Base-by-base conservation (phyloP, 495 filamentous ascomycete species). In the Letharia lupina region DNA sequence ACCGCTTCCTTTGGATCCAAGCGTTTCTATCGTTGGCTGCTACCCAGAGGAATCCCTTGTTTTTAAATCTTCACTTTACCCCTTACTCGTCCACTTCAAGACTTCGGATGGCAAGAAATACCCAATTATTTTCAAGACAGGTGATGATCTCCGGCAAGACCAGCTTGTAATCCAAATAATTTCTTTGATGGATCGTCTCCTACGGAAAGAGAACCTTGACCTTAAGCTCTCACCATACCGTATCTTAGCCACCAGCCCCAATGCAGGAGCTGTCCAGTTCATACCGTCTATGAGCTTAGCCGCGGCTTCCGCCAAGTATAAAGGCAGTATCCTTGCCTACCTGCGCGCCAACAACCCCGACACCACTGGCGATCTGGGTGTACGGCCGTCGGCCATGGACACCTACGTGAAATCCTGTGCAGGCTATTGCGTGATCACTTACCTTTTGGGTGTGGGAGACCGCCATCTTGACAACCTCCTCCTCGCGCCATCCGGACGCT, bases 91-190 rank as follows among this genome's bases (percentile, higher is more conserved):
- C n/a, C 89, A 89, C 42, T 96, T 98, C 77, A 91, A 89, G 73
- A 96, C 91, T 0, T 80, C 83, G 2, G 82, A 86, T 8, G 89
- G 89, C 6, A 79, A 80, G 48, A 88, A 87, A 67, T 98, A 98
- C 74, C 88, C 91, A 23, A 87, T 99, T 61, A 86, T 97, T 57
- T 98, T 98, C 83, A 99, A 99, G 76, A 92, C 91, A 5, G 94
- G 94, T 50, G 94, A 99, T 72, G 94, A 99, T 72, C 83, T 99
- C 48, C 89, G 94, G 1, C 94, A 99, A 76, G 94, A 99, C 71
- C 94, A 99, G 75, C 84, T 99, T 0, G 92, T 98, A 58, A 95
- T 99, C 67, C 94, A 99, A 68, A 97, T 98, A 70, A 96, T 99
- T 74, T 95, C 89, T 2, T 82, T 99, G 59, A 99, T 99, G 94